phyloP scores from a whole-genome alignment of 2,329 filamentous ascomycete genomes.

The Rhytidhysteron rufulum region DNA sequence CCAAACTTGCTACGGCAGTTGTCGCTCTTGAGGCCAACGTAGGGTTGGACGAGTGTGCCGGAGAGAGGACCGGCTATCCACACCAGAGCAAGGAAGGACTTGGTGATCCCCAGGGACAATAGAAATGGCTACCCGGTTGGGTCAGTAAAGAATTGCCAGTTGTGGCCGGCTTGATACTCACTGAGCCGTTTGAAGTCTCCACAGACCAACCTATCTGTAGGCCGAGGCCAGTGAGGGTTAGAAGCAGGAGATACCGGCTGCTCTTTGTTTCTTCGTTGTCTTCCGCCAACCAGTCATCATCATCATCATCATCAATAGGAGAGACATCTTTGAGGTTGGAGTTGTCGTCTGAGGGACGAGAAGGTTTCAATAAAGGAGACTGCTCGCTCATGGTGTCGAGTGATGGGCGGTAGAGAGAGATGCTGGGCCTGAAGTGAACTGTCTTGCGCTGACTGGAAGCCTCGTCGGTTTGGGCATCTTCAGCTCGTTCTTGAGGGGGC shows the following conservation, averaged over 20 bases:
- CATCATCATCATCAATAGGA: conserved; percentile 31
- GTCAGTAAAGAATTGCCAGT: not conserved
- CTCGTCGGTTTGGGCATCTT: conserved; percentile 17
- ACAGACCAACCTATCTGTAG: conserved; percentile 95
- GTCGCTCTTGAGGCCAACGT: conserved; percentile 53
- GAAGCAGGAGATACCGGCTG: conserved; percentile 76
- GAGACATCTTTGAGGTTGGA: conserved; percentile 30
- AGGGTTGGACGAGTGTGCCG: conserved; percentile 52
- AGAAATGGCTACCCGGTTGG: conserved; percentile 43
- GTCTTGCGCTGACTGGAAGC: conserved; percentile 26
- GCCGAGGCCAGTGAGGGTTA: conserved; percentile 82
- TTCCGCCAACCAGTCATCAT: conserved; percentile 41
- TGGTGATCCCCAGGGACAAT: conserved; percentile 50
- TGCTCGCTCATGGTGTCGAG: conserved; percentile 30
- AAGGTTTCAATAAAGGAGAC: conserved; percentile 29
- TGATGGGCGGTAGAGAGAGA: conserved; percentile 14
- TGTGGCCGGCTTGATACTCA: conserved; percentile 31
- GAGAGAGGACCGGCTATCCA: conserved; percentile 56
- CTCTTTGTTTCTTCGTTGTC: conserved; percentile 68
- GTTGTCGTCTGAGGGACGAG: conserved; percentile 28
- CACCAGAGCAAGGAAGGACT: conserved; percentile 49
- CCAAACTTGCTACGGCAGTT: conserved; percentile 46
- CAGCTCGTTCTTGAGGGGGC: conserved; percentile 12
- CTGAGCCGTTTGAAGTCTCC: conserved; percentile 86
- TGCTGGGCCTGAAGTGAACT: conserved; percentile 32